Evolutionary conservation across 2,329 filamentous ascomycete species (phyloP).

Genomic region (Cordyceps javanica): DNA sequence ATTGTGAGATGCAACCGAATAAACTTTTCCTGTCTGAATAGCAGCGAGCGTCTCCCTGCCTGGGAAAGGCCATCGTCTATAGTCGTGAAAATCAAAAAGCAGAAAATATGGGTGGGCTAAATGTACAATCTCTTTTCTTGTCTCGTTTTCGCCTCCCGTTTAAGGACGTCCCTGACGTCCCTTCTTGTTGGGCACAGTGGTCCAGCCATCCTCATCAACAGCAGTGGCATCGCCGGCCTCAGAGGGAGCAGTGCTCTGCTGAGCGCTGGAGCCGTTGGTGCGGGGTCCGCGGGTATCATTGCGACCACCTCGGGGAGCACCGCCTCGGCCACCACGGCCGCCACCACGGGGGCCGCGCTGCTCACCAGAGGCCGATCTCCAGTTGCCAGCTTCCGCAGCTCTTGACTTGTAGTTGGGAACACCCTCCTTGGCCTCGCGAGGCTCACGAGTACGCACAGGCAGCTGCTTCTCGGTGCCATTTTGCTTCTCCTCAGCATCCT

Average conservation of each 20-base stretch:
- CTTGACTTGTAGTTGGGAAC: constrained; percentile 46
- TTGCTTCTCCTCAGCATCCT: constrained; percentile 18
- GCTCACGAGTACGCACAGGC: constrained; percentile 28
- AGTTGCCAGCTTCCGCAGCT: constrained; percentile 53
- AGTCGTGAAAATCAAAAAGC: constrained; percentile 26
- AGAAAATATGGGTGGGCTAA: constrained; percentile 26
- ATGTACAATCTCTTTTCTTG: constrained; percentile 26
- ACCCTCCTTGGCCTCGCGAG: constrained; percentile 38
- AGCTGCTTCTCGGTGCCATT: constrained; percentile 39
- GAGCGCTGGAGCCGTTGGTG: constrained; percentile 40
- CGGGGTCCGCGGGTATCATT: constrained; percentile 42
- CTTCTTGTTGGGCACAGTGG: constrained; percentile 43
- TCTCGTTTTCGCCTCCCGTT: constrained; percentile 14
- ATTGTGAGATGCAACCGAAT: constrained; percentile 10
- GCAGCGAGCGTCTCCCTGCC: constrained; percentile 6
- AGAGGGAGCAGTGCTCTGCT: constrained; percentile 31
- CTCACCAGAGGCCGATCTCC: constrained; percentile 48
- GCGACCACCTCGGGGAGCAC: constrained; percentile 25
- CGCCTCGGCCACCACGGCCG: constrained; percentile 31
- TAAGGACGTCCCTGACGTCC: constrained; percentile 28
- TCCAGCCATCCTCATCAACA: constrained; percentile 58
- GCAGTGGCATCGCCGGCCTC: constrained; percentile 29
- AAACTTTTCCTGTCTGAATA: constrained; percentile 13
- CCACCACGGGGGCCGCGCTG: constrained; percentile 37
- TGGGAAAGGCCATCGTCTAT: constrained; percentile 21